Evolutionary conservation across 2,329 filamentous ascomycete genomes (phyloP), one percentile per base, ranked within the genome.

Genomic region (Alternaria sp.): DNA sequence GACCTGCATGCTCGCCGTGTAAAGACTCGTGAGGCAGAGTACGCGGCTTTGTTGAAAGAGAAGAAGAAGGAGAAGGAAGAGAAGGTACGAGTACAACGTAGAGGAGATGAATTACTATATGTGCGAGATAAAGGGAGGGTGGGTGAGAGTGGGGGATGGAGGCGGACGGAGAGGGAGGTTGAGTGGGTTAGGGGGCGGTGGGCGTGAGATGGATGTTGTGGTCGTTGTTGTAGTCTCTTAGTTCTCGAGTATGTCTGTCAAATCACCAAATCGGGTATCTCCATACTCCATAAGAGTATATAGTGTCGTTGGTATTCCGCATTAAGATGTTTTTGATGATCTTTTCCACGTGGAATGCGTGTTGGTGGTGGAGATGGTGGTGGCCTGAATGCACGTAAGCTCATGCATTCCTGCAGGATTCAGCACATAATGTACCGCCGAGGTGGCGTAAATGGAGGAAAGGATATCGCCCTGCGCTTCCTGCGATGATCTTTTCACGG

Each of bases 351-450:
- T 15, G 13, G 32, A 1, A 10, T n/a, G 0, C 1, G 9, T 25
- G 49, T 10, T 36, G 17, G 11, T 51, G 49, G 19, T n/a, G 30
- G 11, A 32, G 49, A 5, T 23, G 47, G 28, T 19, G 51, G 32
- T 13, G 1, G 51, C 51, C 51, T 54, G 19, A 28, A 26, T 15
- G 36, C 52, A 54, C 9, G 36, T 54, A 25, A 54, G 52, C 44
- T 8, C 52, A 44, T 54, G 52, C 52, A 54, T 28, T 40, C 32
- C 32, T 54, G 52, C 36, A 54, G 36, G 52, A 54, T 54, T 44
- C 23, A 13, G 19, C 30, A 52, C 30, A 15, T 3, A 8, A 23
- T n/a, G 19, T 52, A 40, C 30, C 49, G 19, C 13, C 1, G 1
- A n/a, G 3, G 9, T 52, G 49, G 49, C 13, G 15, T 52, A 21